A percentile compares a stretch with the other conserved stretches of the same genome.
These are phyloP conservation scores for Alternaria incomplexa DNA, from an alignment of 2,329 filamentous ascomycete genomes.

Conservation along the genomic window DNA sequence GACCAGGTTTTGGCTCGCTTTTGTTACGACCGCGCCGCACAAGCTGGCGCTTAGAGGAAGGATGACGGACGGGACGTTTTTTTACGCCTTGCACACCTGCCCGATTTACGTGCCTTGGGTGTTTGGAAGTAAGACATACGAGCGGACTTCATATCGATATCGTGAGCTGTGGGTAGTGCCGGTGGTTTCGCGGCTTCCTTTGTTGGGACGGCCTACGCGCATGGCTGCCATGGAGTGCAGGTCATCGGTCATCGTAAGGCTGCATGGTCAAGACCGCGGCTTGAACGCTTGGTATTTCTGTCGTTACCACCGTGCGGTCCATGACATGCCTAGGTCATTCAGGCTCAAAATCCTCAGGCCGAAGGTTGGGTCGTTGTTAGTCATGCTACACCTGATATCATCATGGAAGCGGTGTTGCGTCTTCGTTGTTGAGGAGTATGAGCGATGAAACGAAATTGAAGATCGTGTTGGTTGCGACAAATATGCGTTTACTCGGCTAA, in stretches of 20 bases:
- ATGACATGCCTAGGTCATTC: not conserved
- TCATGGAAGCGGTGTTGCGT: not conserved
- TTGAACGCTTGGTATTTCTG: not conserved
- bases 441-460: slow-evolving; percentile 1
- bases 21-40: slow-evolving; percentile 4
- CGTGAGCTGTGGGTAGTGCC: not conserved
- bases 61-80: slow-evolving; percentile 4
- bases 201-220: not conserved
- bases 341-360: not conserved
- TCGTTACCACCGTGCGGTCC: not conserved
- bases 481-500: slow-evolving; percentile 10
- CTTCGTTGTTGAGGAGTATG: not conserved
- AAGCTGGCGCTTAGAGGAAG: slow-evolving; percentile 11
- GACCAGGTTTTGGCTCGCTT: not conserved
- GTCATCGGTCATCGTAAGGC: not conserved
- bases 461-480: slow-evolving; percentile 1
- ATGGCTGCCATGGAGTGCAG: not conserved
- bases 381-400: not conserved
- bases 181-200: not conserved
- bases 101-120: not conserved
- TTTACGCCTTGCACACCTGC: slow-evolving; percentile 8
- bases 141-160: not conserved
- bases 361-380: not conserved
- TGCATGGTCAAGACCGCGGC: not conserved
- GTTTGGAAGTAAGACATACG: slow-evolving; percentile 11